Conservation (phyloP, 306 rosid species). For the Fragaria nilgerrensis region DNA sequence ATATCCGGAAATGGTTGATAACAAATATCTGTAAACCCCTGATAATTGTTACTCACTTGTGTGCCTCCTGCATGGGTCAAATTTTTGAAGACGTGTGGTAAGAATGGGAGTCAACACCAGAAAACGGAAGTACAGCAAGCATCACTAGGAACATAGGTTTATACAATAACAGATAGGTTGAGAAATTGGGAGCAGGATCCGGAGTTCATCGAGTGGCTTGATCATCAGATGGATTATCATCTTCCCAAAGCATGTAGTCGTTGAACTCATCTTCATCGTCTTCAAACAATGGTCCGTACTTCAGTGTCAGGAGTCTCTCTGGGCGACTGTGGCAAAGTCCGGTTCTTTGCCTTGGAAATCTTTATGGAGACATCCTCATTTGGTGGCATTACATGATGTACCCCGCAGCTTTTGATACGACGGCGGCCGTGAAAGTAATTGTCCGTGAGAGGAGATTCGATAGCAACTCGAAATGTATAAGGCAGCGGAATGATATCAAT, state of each 20-base stretch:
- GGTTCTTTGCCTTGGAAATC: background rate
- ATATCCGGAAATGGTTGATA: too few species aligned
- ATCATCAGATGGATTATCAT: background rate
- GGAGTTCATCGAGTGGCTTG: background rate
- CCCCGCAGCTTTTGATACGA: background rate
- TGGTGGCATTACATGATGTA: background rate
- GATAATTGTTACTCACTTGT: background rate
- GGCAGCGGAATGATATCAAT: background rate
- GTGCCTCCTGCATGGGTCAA: background rate
- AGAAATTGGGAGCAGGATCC: background rate
- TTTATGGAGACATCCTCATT: background rate
- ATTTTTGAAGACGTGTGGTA: too few species aligned
- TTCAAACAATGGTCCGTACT: background rate
- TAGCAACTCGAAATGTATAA: background rate
- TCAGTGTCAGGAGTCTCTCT: background rate
- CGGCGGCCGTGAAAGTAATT: background rate
- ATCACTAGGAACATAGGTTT: background rate
- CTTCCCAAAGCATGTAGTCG: background rate
- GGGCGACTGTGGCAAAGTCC: background rate
- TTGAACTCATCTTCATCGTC: background rate
- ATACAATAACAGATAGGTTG: too few species aligned
- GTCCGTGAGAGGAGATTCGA: background rate
- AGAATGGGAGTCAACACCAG: background rate
- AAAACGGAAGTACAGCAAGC: background rate
- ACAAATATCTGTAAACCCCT: background rate